Evolutionary conservation across 805 yeast genomes (phyloP).

Genomic region (Grigorovia transvaalensis): DNA sequence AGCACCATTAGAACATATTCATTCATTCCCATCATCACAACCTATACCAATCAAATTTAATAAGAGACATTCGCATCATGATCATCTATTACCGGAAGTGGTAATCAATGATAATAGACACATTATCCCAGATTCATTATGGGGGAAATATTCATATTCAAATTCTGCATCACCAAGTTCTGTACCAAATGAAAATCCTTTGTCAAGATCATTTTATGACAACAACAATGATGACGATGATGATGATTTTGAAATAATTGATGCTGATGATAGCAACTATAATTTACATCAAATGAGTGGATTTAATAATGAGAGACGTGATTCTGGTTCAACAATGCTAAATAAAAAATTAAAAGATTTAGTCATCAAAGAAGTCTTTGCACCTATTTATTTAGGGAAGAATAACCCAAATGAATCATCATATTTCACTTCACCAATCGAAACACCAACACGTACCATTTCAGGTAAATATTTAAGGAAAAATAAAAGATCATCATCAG

Average conservation of each 20-base stretch:
- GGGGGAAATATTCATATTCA: slow-evolving; percentile 56
- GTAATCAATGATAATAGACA: slow-evolving; percentile 84
- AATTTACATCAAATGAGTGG: neutral
- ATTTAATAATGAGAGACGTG: slow-evolving; percentile 5
- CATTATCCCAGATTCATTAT: slow-evolving; percentile 73
- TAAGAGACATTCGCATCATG: slow-evolving; percentile 1
- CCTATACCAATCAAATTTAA: slow-evolving; percentile 4
- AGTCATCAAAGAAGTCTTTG: slow-evolving; percentile 62
- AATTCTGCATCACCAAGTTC: slow-evolving; percentile 29
- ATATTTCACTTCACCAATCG: slow-evolving; percentile 2
- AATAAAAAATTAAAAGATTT: slow-evolving; percentile 63
- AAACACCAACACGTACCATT: slow-evolving; percentile 7
- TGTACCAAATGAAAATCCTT: slow-evolving; percentile 22
- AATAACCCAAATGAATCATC: neutral
- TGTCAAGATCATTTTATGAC: slow-evolving; percentile 6
- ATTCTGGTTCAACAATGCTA: slow-evolving; percentile 46
- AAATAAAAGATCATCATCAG: slow-evolving; percentile 11
- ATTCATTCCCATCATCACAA: slow-evolving; percentile 12
- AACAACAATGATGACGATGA: neutral
- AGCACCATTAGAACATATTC: slow-evolving; percentile 12
- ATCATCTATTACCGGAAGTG: slow-evolving; percentile 54
- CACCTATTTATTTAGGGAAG: slow-evolving; percentile 15
- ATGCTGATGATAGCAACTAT: neutral
- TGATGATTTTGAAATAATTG: neutral
- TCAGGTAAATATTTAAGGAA: slow-evolving; percentile 6